Evolutionary conservation across 2,329 filamentous ascomycete species (phyloP), one percentile per base, ranked within the genome.

Genomic region (Scedosporium minutisporum): DNA sequence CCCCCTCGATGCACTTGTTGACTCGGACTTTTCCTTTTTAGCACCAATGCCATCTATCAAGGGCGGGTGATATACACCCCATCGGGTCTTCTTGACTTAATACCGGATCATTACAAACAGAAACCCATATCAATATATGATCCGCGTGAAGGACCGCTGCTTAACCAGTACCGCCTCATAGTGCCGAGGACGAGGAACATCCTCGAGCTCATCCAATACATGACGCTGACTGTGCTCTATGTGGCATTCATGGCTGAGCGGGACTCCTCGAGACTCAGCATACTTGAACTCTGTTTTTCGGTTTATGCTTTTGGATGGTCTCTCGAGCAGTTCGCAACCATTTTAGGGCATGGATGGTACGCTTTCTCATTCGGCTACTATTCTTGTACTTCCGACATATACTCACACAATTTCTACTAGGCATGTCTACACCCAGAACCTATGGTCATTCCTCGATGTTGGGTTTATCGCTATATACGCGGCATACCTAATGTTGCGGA

Each of bases 381-480:
- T 12, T 38, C 10, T 12, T 3, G 12, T 38, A 38, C 33, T 38
- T 38, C 4, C 2, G 33, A 38, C 12, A 38, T 38, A 38, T 29
- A 27, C 23, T 23, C 23, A 23, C 18, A n/a, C 21, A 5, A 12
- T 7, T 9, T 6, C 12, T 2, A 57, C 18, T 58, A 84, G 89
- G 89, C 84, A 85, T 63, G 90, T 95, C 1, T 93, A 95, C 69
- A 92, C 90, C 0, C 90, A 96, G 71, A 93, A 95, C 68, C 77
- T 96, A 3, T 96, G 91, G 91, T 91, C 90, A 0, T 95, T 96
- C 69, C 81, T 96, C 16, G 91, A 95, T 71, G 86, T 93, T 57
- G 85, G 85, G 4, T 96, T 93, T 69, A 82, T 86, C n/a, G 68
- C 80, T 51, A 87, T 95, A 38, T 95, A 90, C 70, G 77, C 81